Base-by-base conservation (phyloP, 73 alveolate genomes). In the Uronychia binucleata region DNA sequence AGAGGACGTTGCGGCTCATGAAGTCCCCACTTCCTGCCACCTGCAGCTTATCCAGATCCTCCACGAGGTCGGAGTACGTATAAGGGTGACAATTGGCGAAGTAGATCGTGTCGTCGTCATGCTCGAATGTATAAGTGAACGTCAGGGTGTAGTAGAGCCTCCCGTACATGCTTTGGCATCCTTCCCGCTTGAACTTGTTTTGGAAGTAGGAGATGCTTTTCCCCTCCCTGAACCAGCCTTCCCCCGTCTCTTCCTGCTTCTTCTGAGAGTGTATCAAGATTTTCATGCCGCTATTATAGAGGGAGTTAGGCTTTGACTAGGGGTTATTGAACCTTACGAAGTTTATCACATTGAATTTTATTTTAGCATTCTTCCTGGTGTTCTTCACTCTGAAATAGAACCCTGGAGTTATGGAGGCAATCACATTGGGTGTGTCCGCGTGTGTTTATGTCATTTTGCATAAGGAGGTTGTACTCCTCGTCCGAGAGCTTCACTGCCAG, bases 271-370 rank as follows among this genome's bases (percentile, higher is more conserved):
- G 96, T 67, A 95, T 84, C 80, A 95, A 93, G 77, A 97, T 96
- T 88, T 98, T 96, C 99, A 98, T 95, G 30, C 99, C 99, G 58
- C 91, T 90, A 78, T 93, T 95, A 86, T 92, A 98, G 26, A 98
- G 94, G 34, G 99, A 96, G 74, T 92, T 97, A 29, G 99, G 99
- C 82, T 98, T 98, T 85, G 97, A 88, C 98, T 46, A 46, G 19
- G 19, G 19, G 67, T 46, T 11, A 46, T 11, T 46, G 19, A 5
- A 5, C 5, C 67, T 46, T 85, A 97, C 75, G 29, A 97, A 94
- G 93, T 98, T 98, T 74, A 98, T 90, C 35, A 98, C 97, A 92
- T 98, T 98, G 93, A 98, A 97, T 77, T 98, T 92, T 5, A 95
- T 95, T 46, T 81, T 95, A 80, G 80, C 57, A 75, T 89, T 90